Conservation (phyloP, 495 filamentous ascomycete species). For the Tetracladium marchalianum region DNA sequence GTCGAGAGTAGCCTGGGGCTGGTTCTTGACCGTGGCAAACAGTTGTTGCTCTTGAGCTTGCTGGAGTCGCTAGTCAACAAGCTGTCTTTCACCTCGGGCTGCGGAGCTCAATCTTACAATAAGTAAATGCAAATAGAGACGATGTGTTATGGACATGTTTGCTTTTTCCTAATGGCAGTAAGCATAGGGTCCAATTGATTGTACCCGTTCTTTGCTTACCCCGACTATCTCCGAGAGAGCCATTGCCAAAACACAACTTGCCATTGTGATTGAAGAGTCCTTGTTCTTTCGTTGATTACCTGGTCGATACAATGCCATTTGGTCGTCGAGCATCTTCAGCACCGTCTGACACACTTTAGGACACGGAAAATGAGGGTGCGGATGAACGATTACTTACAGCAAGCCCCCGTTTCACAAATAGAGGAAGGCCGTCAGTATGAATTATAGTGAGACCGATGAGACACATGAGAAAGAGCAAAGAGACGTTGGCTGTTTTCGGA, state of each 20-base stretch:
- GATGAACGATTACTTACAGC: slow-evolving; percentile 21
- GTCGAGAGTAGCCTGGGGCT: slow-evolving; percentile 31
- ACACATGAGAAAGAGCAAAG: slow-evolving; percentile 39
- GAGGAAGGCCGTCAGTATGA: slow-evolving; percentile 37
- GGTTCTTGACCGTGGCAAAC: slow-evolving; percentile 36
- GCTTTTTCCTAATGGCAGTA: slow-evolving; percentile 28
- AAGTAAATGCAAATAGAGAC: slow-evolving; percentile 41
- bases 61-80: slow-evolving; percentile 17
- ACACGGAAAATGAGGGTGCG: not conserved
- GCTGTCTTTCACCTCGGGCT: not conserved
- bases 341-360: slow-evolving; percentile 24
- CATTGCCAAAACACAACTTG: too few relatives aligned
- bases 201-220: slow-evolving; percentile 17
- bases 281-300: too few relatives aligned
- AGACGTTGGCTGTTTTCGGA: slow-evolving; percentile 31
- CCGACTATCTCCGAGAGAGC: slow-evolving; percentile 36
- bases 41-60: slow-evolving; percentile 40
- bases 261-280: too few relatives aligned
- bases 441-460: slow-evolving; percentile 41
- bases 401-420: slow-evolving; percentile 37
- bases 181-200: slow-evolving; percentile 1
- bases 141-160: slow-evolving; percentile 39
- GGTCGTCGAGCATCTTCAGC: slow-evolving; percentile 30
- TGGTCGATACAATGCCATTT: slow-evolving; percentile 26
- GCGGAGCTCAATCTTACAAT: slow-evolving; percentile 25